These are phyloP conservation scores for Elongisporangium senticosum DNA, from an alignment of 352 stramenopile species.

Conservation along the genomic window DNA sequence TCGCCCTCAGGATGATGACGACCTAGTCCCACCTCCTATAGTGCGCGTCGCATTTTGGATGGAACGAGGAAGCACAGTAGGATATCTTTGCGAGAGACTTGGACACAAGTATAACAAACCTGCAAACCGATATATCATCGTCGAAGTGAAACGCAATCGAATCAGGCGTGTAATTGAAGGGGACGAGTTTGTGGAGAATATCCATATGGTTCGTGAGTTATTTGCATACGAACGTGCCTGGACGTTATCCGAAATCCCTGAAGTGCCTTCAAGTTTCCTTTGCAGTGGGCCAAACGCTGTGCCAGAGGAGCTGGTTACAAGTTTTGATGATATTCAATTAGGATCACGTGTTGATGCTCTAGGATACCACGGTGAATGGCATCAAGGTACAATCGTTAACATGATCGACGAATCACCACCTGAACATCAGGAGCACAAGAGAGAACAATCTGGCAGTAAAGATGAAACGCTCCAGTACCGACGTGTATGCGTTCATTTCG, in stretches of 20 bases:
- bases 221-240: conserved; percentile 67
- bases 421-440: conserved; percentile 1
- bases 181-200: conserved; percentile 45
- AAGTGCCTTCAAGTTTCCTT: conserved; percentile 20
- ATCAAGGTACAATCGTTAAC: conserved; percentile 53
- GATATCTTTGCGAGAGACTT: conserved; percentile 43
- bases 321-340: conserved; percentile 43
- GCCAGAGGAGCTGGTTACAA: conserved; percentile 9
- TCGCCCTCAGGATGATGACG: conserved; percentile 12
- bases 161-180: conserved; percentile 70
- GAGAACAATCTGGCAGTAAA: not conserved
- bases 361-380: conserved; percentile 53
- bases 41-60: conserved; percentile 49
- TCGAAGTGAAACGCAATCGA: conserved; percentile 60
- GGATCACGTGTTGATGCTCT: conserved; percentile 55
- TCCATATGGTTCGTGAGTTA: conserved; percentile 31
- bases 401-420: conserved; percentile 14
- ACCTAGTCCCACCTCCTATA: conserved; percentile 9
- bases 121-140: conserved; percentile 54
- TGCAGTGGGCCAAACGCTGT: conserved; percentile 7
- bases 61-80: conserved; percentile 35
- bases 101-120: conserved; percentile 26
- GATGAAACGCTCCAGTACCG: conserved; percentile 5
- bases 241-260: conserved; percentile 52
- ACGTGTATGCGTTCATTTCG: conserved; percentile 62